phyloP scores from a whole-genome alignment of 352 stramenopile species.

The Elongisporangium anandrum region DNA sequence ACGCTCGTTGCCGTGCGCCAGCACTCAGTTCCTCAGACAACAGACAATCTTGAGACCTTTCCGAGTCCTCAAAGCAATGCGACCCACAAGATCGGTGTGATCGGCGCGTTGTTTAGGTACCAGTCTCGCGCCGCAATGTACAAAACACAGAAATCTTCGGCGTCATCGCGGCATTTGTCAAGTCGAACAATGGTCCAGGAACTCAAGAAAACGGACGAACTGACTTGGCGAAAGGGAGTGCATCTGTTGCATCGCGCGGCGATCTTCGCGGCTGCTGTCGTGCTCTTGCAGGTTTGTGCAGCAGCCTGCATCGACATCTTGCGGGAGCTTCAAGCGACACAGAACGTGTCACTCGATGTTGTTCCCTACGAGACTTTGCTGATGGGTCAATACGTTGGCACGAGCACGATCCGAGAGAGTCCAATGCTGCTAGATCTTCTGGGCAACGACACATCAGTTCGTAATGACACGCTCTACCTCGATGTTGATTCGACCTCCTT shows the following conservation, averaged over 20 bases:
- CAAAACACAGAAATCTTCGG: neutral
- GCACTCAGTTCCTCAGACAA: neutral
- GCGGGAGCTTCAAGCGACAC: neutral
- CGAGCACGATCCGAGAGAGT: conserved; percentile 21
- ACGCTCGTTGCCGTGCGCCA: neutral
- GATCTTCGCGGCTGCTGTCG: conserved; percentile 8
- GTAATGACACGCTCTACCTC: conserved; percentile 28
- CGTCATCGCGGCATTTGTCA: neutral
- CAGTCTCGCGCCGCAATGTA: neutral
- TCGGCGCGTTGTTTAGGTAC: neutral
- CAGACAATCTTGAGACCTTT: neutral
- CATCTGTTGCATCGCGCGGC: conserved; percentile 8
- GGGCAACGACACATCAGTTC: conserved; percentile 10
- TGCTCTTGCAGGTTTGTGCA: conserved; percentile 6
- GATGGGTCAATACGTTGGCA: conserved; percentile 8
- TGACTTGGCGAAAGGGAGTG: neutral
- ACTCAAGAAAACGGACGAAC: neutral
- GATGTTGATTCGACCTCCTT: conserved; percentile 16
- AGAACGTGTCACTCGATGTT: neutral
- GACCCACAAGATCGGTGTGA: neutral
- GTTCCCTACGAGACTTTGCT: conserved; percentile 10
- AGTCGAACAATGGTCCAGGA: neutral
- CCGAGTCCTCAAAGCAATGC: neutral
- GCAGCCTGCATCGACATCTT: conserved; percentile 2
- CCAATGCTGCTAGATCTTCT: conserved; percentile 19